Percentiles rank a stretch among this genome's conserved stretches.
Evolutionary conservation across 805 yeast genomes (phyloP).

Genomic region (Isabelozyma gotoi): DNA sequence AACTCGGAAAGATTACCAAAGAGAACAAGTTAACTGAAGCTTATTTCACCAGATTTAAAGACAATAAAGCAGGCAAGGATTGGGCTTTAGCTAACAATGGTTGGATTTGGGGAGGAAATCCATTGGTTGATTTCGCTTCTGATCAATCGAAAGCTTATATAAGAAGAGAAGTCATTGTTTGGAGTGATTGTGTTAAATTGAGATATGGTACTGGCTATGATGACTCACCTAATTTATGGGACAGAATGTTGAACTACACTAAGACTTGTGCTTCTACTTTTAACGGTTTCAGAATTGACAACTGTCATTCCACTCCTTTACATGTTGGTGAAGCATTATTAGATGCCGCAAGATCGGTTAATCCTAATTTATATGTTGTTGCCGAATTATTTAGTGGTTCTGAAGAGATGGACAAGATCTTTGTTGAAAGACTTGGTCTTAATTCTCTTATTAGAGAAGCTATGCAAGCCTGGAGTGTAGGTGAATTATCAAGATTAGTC

Average conservation of each 20-base stretch:
- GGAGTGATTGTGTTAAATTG: conserved; percentile 97
- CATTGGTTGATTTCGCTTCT: conserved; percentile 91
- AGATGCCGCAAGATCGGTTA: conserved; percentile 81
- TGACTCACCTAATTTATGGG: conserved; percentile 90
- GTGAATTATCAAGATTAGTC: conserved; percentile 79
- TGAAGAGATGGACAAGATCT: conserved; percentile 84
- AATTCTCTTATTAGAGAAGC: conserved; percentile 92
- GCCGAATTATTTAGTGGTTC: conserved; percentile 95
- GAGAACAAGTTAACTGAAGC: conserved; percentile 72
- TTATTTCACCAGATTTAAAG: conserved; percentile 75
- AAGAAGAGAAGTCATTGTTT: conserved; percentile 88
- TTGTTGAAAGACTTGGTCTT: conserved; percentile 87
- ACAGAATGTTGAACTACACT: conserved; percentile 78
- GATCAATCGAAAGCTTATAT: conserved; percentile 74
- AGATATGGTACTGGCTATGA: conserved; percentile 76
- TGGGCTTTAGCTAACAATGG: conserved; percentile 92
- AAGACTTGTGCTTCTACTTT: conserved; percentile 69
- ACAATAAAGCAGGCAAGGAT: conserved; percentile 48
- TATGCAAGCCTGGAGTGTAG: conserved; percentile 92
- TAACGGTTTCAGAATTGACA: conserved; percentile 89
- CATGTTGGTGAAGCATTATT: conserved; percentile 89
- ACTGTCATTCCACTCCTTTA: conserved; percentile 93
- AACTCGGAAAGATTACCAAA: conserved; percentile 57
- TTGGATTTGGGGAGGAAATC: conserved; percentile 98
- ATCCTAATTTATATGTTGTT: conserved; percentile 86